Conservation (phyloP, 345 rosid genomes). For the Melaleuca quinquenervia region DNA sequence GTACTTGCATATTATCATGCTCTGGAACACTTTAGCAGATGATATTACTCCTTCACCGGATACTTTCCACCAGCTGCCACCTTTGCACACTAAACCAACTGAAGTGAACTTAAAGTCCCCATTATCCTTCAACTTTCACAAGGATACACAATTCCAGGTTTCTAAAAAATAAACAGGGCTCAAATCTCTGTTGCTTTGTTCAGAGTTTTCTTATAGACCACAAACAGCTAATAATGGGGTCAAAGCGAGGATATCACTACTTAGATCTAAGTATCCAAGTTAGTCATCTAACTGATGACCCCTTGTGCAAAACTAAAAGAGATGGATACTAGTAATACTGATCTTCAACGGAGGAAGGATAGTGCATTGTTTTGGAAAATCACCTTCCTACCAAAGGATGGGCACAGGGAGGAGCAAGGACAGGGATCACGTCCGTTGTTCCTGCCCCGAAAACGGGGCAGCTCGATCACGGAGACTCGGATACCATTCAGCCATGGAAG, state of each 20-base stretch:
- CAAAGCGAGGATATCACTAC: not conserved
- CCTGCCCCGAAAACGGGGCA: not conserved
- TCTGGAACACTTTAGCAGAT: not conserved
- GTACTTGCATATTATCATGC: not conserved
- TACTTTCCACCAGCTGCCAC: not conserved
- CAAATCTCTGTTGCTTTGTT: not conserved
- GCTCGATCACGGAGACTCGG: too few relatives aligned
- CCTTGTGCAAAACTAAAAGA: not conserved
- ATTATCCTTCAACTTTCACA: not conserved
- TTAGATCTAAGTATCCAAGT: not conserved
- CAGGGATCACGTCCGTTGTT: not conserved
- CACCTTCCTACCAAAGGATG: not conserved
- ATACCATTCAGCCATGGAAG: not conserved
- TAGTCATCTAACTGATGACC: not conserved
- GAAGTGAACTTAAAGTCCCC: not conserved
- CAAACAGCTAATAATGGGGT: not conserved
- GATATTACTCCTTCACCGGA: not conserved
- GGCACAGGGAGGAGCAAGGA: not conserved
- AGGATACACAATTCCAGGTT: not conserved
- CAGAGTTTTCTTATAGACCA: not conserved
- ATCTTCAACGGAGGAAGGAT: not conserved
- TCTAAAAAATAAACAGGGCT: not conserved
- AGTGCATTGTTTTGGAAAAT: not conserved
- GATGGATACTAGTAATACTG: not conserved
- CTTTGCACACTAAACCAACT: not conserved